Conservation (phyloP, 129 eudicot species). For the Mikania micrantha region DNA sequence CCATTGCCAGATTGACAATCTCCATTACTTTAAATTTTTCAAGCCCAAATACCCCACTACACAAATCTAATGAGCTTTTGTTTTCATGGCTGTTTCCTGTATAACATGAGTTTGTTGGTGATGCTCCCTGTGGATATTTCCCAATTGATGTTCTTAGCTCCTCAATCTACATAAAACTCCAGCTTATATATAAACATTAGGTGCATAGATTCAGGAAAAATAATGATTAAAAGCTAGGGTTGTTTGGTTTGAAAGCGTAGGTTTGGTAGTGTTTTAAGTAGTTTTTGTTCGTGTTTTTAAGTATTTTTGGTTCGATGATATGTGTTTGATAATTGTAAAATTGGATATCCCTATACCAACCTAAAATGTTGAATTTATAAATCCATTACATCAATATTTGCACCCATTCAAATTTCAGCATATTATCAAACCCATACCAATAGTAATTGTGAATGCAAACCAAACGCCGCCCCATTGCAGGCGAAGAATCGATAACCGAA, state of each 20-base stretch:
- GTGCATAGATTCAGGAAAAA: background rate
- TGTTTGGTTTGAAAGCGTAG: background rate
- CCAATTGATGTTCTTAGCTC: conserved; percentile 62
- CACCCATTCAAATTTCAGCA: background rate
- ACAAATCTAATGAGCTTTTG: conserved; percentile 58
- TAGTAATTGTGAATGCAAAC: background rate
- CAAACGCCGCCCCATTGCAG: background rate
- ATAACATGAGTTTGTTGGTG: conserved; percentile 50
- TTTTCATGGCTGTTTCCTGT: conserved; percentile 54
- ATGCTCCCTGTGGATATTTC: conserved; percentile 46
- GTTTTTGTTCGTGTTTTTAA: too few species aligned
- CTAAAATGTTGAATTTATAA: background rate
- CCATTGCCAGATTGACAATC: conserved; percentile 47
- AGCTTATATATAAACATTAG: background rate
- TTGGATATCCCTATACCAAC: background rate
- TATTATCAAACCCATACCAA: background rate
- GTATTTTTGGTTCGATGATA: background rate
- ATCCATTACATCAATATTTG: background rate
- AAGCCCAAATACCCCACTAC: conserved; percentile 57
- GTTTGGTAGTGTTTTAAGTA: background rate
- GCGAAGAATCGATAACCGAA: conserved; percentile 11
- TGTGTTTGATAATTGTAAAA: background rate
- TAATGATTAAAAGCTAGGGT: background rate
- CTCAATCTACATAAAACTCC: conserved; percentile 52
- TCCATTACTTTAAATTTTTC: conserved; percentile 61